Evolutionary conservation across 1,139 yeast genomes (phyloP), one percentile per base, ranked within the genome.

Genomic region (Yamadazyma diospyri): DNA sequence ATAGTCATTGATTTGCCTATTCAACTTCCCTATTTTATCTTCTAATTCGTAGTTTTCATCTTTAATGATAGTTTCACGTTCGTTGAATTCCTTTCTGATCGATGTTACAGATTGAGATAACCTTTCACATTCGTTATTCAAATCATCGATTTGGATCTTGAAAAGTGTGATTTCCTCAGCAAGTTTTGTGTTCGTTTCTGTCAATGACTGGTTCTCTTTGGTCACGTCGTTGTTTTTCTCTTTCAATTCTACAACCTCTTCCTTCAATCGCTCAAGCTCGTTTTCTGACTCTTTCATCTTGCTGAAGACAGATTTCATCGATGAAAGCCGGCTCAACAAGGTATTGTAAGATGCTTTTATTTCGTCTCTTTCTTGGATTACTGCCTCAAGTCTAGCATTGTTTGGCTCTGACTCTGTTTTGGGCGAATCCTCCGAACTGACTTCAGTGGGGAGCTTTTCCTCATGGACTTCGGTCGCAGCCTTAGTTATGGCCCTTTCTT

Each of bases 271-370:
- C 32, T 79, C 82, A 25, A 88, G 64, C 44, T 87, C 94, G 7
- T 69, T 68, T 43, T 92, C 83, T 0, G 94, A 69, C 39, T 77
- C 80, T 50, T 82, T 82, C 87, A 82, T 81, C 45, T 82, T 81
- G 36, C 71, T 72, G 53, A 84, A 83, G 2, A 82, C 72, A 0
- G 83, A 63, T 50, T 85, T 87, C 85, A 92, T 87, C 2, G 85
- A 78, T 1, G 94, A 76, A 20, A 92, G 65, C 51, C 85, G 76
- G 42, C 79, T 81, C 38, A 88, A 61, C 14, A 92, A 62, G n/a
- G 72, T 69, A 43, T 87, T 86, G 53, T 89, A 87, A 40, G 83
- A 84, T 7, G 73, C 69, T 45, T 84, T 83, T 18, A 77, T 70
- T 23, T 78, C 76, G 39, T 79, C 86, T 32, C 86, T 70, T 43